These are phyloP conservation scores for Neofusicoccum cordaticola DNA, from an alignment of 2,329 filamentous ascomycete species.

Conservation along the genomic window DNA sequence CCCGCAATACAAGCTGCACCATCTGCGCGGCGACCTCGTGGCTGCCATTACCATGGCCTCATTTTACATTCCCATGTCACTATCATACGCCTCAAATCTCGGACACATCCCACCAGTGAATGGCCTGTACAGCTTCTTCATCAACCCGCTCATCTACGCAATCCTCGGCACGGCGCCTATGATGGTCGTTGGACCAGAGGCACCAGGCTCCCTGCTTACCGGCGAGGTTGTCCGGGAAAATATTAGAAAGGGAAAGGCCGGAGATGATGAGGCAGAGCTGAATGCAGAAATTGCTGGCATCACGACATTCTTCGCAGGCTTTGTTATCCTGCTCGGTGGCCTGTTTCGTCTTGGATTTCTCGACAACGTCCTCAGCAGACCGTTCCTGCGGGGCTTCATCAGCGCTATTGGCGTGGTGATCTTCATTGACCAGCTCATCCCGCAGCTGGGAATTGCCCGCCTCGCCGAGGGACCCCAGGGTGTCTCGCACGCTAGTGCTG, in stretches of 20 bases:
- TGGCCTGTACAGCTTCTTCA: conserved; percentile 89
- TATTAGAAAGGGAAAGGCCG: conserved; percentile 65
- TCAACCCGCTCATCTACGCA: conserved; percentile 88
- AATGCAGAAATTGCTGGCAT: conserved; percentile 85
- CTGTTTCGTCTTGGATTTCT: conserved; percentile 84
- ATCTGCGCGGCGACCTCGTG: conserved; percentile 80
- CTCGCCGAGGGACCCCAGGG: conserved; percentile 60
- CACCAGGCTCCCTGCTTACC: conserved; percentile 84
- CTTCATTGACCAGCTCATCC: conserved; percentile 88
- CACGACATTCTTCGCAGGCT: conserved; percentile 81
- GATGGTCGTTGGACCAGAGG: conserved; percentile 93
- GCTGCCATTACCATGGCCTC: conserved; percentile 95
- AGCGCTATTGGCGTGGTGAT: conserved; percentile 97
- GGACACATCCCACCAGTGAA: conserved; percentile 91
- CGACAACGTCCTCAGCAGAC: conserved; percentile 88
- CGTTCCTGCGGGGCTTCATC: conserved; percentile 93
- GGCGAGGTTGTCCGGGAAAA: conserved; percentile 80
- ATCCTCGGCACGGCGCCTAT: conserved; percentile 86
- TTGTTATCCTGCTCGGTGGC: conserved; percentile 84
- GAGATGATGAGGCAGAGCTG: conserved; percentile 64
- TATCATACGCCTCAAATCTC: conserved; percentile 89
- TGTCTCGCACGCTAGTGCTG: conserved; percentile 79
- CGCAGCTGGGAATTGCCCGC: conserved; percentile 74
- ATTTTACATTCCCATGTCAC: conserved; percentile 95
- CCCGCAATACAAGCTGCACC: conserved; percentile 76